A percentile compares a stretch with the other conserved stretches of the same genome.
Evolutionary conservation across 176 grass and related monocot species (phyloP).

Genomic region (bread wheat (Triticum aestivum)): IWGSC_CS_RefSeq_v2.1 NC_057813.1:704771829-704772328

Average conservation of each 20-base stretch:
- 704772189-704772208: constrained; percentile 68
- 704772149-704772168: not conserved
- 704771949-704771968: constrained; percentile 59
- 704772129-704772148: not conserved
- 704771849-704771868: constrained; percentile 24
- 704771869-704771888: constrained; percentile 23
- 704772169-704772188: constrained; percentile 56
- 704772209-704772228: constrained; percentile 54
- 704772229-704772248: constrained; percentile 71
- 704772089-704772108: not conserved
- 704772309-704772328: not conserved
- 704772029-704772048: not conserved
- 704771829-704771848: not conserved
- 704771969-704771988: not conserved
- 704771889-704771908: not conserved
- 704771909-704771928: not conserved
- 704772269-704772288: not conserved
- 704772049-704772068: not conserved
- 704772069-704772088: not conserved
- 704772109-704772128: not conserved
- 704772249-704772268: constrained; percentile 60
- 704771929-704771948: constrained; percentile 33
- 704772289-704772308: no score
- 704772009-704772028: not conserved
- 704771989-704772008: not conserved